Evolutionary conservation across 345 rosid genomes (phyloP), one percentile per base, ranked within the genome.

Genomic region (Rhizophora mangle): DNA sequence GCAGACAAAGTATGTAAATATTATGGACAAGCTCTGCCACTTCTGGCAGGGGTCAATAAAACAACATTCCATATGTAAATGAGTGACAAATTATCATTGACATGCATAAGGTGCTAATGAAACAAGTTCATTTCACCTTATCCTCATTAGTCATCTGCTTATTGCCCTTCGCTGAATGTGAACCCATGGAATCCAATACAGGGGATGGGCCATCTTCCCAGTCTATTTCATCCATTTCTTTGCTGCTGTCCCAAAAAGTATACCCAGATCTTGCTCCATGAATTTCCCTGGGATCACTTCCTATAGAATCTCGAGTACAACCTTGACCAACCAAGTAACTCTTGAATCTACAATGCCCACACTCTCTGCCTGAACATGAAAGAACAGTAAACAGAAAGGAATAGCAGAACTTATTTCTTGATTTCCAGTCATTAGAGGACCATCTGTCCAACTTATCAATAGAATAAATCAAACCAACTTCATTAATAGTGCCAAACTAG

Each of bases 1-100:
- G 92, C 73, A 95, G 80, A 80, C 93, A 89, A 62, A 95, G 97
- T 78, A 89, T 80, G 73, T 95, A 97, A 76, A 87, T 96, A 86
- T 80, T 90, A 68, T 92, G 97, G 68, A 87, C 89, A 60, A 95
- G 86, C 73, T 89, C 93, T 29, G 97, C 96, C 43, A 82, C 71
- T 85, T 84, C 96, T 93, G 88, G 82, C 60, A 32, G 59, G 18
- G 69, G 58, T 73, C 82, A 70, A 47, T 13, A 52, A 71, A 53
- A 27, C 62, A 52, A 18, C 26, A 16, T 16, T 15, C 69, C 72
- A 95, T 56, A 27, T 24, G 6, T 56, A 18, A 13, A 13, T 3
- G 49, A 43, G 4, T 13, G 49, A 43, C 49, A 11, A 43, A 43
- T 43, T 10, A 39, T 39, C 49, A 43, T 43, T 1, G 16, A 43